Conservation (phyloP, 1,139 yeast species). For the Pichia inconspicua region DNA sequence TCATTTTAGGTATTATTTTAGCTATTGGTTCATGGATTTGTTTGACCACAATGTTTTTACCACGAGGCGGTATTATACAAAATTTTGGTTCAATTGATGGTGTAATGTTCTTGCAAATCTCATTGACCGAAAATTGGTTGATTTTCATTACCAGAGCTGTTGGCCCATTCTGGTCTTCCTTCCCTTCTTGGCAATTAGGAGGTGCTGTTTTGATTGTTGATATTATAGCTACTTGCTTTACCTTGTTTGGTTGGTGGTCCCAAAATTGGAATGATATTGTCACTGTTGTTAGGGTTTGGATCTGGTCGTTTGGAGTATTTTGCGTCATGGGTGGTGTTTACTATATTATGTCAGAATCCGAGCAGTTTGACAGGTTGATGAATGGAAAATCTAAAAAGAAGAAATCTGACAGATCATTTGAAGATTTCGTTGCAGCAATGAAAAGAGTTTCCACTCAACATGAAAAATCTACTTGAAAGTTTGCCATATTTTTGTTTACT, state of each 20-base stretch:
- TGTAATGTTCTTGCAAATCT: slow-evolving; percentile 84
- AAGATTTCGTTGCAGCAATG: slow-evolving; percentile 95
- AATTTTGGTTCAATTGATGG: slow-evolving; percentile 92
- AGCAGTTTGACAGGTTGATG: slow-evolving; percentile 85
- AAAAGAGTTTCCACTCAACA: slow-evolving; percentile 98
- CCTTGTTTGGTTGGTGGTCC: slow-evolving; percentile 96
- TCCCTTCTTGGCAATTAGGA: slow-evolving; percentile 90
- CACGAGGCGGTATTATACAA: slow-evolving; percentile 84
- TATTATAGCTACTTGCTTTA: slow-evolving; percentile 82
- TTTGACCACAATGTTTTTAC: slow-evolving; percentile 82
- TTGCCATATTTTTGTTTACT: background rate
- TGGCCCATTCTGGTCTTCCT: slow-evolving; percentile 92
- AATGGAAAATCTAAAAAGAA: slow-evolving; percentile 74
- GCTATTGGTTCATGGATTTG: slow-evolving; percentile 91
- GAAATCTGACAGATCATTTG: slow-evolving; percentile 70
- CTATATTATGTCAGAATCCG: slow-evolving; percentile 84
- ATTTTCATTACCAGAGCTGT: slow-evolving; percentile 92
- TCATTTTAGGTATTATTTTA: slow-evolving; percentile 69
- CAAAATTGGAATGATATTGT: slow-evolving; percentile 97
- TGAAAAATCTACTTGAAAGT: slow-evolving; percentile 50
- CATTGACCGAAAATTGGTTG: slow-evolving; percentile 93
- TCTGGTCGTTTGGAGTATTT: slow-evolving; percentile 94
- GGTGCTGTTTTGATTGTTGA: slow-evolving; percentile 89
- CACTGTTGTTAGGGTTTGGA: slow-evolving; percentile 87
- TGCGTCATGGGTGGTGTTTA: slow-evolving; percentile 95